These are phyloP conservation scores for Saturnispora sanitii DNA, from an alignment of 805 yeast species.

Conservation along the genomic window DNA sequence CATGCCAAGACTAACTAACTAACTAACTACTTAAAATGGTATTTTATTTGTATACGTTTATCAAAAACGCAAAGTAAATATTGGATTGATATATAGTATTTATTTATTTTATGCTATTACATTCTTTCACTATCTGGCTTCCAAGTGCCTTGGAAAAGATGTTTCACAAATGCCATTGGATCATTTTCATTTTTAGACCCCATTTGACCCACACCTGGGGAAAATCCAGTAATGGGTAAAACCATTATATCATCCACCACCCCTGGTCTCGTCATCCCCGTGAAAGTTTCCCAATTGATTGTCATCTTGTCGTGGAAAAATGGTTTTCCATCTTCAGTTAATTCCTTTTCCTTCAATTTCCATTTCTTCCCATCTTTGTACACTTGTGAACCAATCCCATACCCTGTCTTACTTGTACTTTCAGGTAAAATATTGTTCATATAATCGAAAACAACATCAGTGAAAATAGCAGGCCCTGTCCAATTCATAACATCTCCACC, in stretches of 20 bases:
- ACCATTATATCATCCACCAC: slow-evolving; percentile 59
- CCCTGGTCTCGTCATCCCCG: slow-evolving; percentile 45
- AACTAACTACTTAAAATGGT: too few relatives aligned
- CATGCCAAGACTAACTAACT: too few relatives aligned
- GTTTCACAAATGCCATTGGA: slow-evolving; percentile 48
- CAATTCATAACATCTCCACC: slow-evolving; percentile 83
- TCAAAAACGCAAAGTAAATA: too few relatives aligned
- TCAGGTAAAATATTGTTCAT: slow-evolving; percentile 47
- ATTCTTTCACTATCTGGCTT: slow-evolving; percentile 28
- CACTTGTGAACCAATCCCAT: slow-evolving; percentile 25
- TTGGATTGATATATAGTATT: too few relatives aligned
- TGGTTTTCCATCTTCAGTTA: slow-evolving; percentile 19
- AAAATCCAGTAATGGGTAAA: slow-evolving; percentile 60
- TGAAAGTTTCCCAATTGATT: slow-evolving; percentile 56
- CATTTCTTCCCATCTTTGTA: slow-evolving; percentile 20
- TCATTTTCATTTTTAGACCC: slow-evolving; percentile 38
- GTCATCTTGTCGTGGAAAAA: slow-evolving; percentile 16
- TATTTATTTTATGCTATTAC: neutral
- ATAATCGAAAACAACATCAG: slow-evolving; percentile 76
- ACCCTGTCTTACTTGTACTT: slow-evolving; percentile 27
- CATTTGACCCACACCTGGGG: slow-evolving; percentile 65
- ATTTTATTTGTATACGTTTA: too few relatives aligned
- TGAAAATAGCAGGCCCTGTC: slow-evolving; percentile 97
- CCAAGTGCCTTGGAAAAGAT: slow-evolving; percentile 61
- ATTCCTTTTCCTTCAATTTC: slow-evolving; percentile 16